Base-by-base conservation (phyloP, 345 rosid species). In the Aurinia saxatilis region DNA sequence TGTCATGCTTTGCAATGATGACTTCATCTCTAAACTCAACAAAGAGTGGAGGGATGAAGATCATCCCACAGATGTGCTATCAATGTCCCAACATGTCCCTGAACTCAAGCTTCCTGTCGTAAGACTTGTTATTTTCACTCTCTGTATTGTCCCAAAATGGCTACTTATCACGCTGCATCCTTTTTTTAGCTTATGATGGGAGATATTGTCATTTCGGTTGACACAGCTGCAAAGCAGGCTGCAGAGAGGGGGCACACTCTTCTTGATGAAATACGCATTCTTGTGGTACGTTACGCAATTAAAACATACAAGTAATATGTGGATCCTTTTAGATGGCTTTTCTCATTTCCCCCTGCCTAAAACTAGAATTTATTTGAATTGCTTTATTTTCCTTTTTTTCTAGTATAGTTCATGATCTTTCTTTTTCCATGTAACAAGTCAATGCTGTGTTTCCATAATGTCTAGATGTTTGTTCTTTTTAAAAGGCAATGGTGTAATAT, bases 21-120 rank as follows among this genome's bases (percentile, higher is more conserved):
- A 84, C 3, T 90, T 93, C 63, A 93, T 90, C 19, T 71, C 77
- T 25, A 79, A 93, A 75, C 96, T 93, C 13, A 93, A 90, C 42
- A 83, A 85, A 68, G 97, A 93, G 69, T 90, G 97, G 97, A 87
- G 96, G 65, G 95, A 74, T 35, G 96, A 93, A 82, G 96, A 93
- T 68, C 90, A 79, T 71, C 82, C 97, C 17, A 87, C 99, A 0
- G 97, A 93, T 81, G 99, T 93, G 66, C 95, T 93, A 48, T 93
- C 97, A 16, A 87, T 90, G 96, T 93, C 95, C 5, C 86, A 80
- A 40, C 97, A 93, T 60, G 61, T 83, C 54, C 91, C 92, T 49
- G 84, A 66, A 50, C 80, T 93, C 37, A 73, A 88, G 62, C 85
- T 90, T 73, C 96, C 99, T 12, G 59, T 93, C 61, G 96, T 93